Evolutionary conservation across 495 filamentous ascomycete species (phyloP), one percentile per base, ranked within the genome.

Genomic region (Tetracladium marchalianum): DNA sequence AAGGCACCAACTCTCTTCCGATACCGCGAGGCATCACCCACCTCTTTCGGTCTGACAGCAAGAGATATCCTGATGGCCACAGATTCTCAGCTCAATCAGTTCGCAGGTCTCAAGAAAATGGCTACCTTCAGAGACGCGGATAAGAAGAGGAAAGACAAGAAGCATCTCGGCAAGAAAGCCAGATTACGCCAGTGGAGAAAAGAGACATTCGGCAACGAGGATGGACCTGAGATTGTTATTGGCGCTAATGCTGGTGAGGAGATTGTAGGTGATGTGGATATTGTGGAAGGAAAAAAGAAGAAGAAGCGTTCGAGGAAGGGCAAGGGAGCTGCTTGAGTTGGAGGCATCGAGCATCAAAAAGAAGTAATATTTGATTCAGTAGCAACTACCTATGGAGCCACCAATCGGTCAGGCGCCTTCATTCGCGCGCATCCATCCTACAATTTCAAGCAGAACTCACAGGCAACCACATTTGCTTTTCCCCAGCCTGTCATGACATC

Each of bases 11-110:
- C 68, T 41, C 64, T 72, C 18, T 97, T 98, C 73, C 81, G 84
- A 12, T 98, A 98, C 67, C 85, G 93, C 52, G 89, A 95, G 56
- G 95, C 92, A 8, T 93, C 87, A 0, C 90, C 92, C 5, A 80
- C 78, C 24, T 78, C 84, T 27, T 97, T 93, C 65, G 92, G 92
- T 39, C 72, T 98, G 42, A 90, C 84, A 1, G 74, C 90, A 1
- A 76, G 80, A 39, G 92, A 98, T 62, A 96, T 98, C 49, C 75
- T 98, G 10, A 83, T 95, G 66, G 92, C 92, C 8, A 66, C 69
- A 5, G 92, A 98, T 64, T 68, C 76, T 6, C 84, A 86, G 46
- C 77, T 98, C 44, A 97, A 98, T 65, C 70, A 85, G 53, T 96
- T 84, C 53, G 90, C 82, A 11, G 92, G 92, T 9, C 68, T 98